Base-by-base conservation (phyloP, 2,329 filamentous ascomycete genomes). In the Juglanconis juglandina region DNA sequence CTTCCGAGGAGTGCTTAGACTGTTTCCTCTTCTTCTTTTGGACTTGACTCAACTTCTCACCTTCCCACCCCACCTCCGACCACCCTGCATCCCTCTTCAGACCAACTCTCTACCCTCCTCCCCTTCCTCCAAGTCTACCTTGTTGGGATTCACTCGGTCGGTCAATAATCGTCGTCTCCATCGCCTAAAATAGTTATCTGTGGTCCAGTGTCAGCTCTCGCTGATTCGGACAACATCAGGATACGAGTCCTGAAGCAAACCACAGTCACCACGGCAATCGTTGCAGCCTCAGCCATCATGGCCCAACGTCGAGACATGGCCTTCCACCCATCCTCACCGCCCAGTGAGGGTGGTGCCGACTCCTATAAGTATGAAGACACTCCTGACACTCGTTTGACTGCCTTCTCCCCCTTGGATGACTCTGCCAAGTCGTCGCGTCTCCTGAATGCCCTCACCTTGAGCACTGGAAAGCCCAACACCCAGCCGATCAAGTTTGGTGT, bases 361-460 rank as follows among this genome's bases (percentile, higher is more conserved):
- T 87, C 86, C 10, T 81, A 79, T 68, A 81, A 84, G 35, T 67
- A 72, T 50, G 70, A 73, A 66, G 82, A 81, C 14, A 90, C 88
- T 5, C 87, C 87, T 0, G 85, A 88, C 61, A 88, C 87, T 7
- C 82, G 81, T 53, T 65, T 87, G 47, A 87, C 86, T 5, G 75
- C 81, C 5, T 88, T 89, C 68, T 89, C 87, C 4, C 86, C 87
- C 0, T 82, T 85, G 14, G 83, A 85, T 46, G 72, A 72, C 55
- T 79, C 79, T 13, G 72, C 74, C 42, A 80, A 79, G 65, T 78
- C 79, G 24, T 71, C 72, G 14, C 76, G 74, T 61, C 65, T 71
- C 17, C 64, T 74, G 14, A 73, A 75, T 34, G 66, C 70, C 8
- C 66, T 77, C 44, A 68, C 65, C 46, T 61, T 70, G 11, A 67